Percentiles rank a stretch among this genome's conserved stretches.
Evolutionary conservation across 805 yeast genomes (phyloP).

Genomic region (Starmerella riodocensis): DNA sequence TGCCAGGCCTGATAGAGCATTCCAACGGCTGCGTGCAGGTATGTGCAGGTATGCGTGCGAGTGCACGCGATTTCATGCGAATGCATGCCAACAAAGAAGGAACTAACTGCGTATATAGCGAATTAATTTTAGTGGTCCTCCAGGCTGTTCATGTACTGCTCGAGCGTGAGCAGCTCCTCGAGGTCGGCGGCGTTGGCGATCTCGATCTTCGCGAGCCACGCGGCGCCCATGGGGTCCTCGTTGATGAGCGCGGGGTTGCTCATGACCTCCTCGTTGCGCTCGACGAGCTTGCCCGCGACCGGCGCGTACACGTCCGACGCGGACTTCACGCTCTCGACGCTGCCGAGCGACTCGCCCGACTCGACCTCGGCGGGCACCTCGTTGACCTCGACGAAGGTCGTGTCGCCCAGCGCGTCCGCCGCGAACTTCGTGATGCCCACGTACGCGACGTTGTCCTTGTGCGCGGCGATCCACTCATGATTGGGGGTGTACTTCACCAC

Average conservation of each 20-base stretch:
- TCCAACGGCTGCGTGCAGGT: no score
- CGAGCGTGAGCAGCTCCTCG: slow-evolving; percentile 24
- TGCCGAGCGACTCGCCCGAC: slow-evolving; percentile 74
- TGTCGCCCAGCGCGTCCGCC: slow-evolving; percentile 92
- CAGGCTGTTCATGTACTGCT: slow-evolving; percentile 22
- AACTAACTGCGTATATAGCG: no score
- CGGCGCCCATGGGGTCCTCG: slow-evolving; percentile 82
- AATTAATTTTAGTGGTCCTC: slow-evolving; percentile 11
- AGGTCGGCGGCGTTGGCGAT: slow-evolving; percentile 32
- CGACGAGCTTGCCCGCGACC: slow-evolving; percentile 60
- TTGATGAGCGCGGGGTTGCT: slow-evolving; percentile 68
- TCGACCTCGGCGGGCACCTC: slow-evolving; percentile 49
- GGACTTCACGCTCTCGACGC: slow-evolving; percentile 87
- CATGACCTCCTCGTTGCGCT: slow-evolving; percentile 53
- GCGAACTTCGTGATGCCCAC: slow-evolving; percentile 92
- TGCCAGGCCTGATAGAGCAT: neutral
- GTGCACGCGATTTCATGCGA: no score
- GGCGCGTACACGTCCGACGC: slow-evolving; percentile 91
- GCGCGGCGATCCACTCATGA: slow-evolving; percentile 91
- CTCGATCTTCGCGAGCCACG: slow-evolving; percentile 79
- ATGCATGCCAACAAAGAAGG: no score
- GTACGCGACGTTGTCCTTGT: slow-evolving; percentile 64
- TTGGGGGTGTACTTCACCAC: slow-evolving; percentile 52
- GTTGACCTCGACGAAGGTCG: slow-evolving; percentile 85
- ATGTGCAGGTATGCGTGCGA: no score